phyloP scores from a whole-genome alignment of 805 yeast species.

The Teunomyces pallodes region DNA sequence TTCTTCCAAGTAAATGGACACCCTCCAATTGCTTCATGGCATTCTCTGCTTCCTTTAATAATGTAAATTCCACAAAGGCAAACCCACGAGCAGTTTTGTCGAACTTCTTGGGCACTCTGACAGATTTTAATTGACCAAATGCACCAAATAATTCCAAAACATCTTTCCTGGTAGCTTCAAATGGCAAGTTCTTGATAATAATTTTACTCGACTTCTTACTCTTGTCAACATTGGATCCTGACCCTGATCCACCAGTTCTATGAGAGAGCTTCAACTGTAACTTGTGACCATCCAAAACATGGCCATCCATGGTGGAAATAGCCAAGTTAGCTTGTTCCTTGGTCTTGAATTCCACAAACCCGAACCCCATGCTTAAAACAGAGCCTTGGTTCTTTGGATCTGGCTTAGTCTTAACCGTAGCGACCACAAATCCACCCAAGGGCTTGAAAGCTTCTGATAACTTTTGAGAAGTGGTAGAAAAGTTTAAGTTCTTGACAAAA shows the following conservation, averaged over 20 bases:
- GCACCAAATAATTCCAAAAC: constrained; percentile 90
- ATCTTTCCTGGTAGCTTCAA: constrained; percentile 91
- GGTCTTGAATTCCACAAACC: constrained; percentile 86
- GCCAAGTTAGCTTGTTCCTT: constrained; percentile 79
- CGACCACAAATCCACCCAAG: constrained; percentile 76
- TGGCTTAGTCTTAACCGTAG: constrained; percentile 82
- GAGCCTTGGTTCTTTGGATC: constrained; percentile 71
- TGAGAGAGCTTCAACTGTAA: constrained; percentile 86
- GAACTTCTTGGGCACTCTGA: constrained; percentile 93
- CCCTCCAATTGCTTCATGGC: constrained; percentile 95
- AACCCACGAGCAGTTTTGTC: constrained; percentile 95
- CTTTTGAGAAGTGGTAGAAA: constrained; percentile 63
- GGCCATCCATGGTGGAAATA: constrained; percentile 67
- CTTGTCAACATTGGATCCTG: constrained; percentile 18
- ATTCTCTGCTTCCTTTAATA: constrained; percentile 84
- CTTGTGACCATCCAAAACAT: constrained; percentile 83
- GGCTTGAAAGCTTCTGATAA: constrained; percentile 63
- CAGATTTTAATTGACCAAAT: constrained; percentile 91
- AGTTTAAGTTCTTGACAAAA: constrained; percentile 89
- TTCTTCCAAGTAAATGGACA: constrained; percentile 93
- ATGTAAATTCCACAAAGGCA: constrained; percentile 90
- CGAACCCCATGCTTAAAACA: constrained; percentile 93
- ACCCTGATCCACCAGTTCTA: constrained; percentile 50
- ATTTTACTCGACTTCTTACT: constrained; percentile 65
- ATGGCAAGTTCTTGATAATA: constrained; percentile 94